A percentile compares a stretch with the other conserved stretches of the same genome.
Conservation (phyloP, 768 basidiomycete genomes). For the Boletus coccyginus region DNA sequence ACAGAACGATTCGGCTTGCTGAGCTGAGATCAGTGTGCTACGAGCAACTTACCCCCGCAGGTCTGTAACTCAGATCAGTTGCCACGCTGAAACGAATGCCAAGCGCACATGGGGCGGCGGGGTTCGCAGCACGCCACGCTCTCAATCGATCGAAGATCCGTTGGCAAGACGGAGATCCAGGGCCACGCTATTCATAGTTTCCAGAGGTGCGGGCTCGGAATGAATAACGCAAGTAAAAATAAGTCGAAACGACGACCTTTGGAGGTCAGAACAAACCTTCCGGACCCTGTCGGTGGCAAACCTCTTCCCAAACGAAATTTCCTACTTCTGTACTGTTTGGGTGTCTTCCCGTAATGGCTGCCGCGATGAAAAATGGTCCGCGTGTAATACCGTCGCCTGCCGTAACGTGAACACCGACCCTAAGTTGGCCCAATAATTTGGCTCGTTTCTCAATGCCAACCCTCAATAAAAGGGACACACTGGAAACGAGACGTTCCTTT, state of each 20-base stretch:
- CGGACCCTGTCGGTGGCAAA: too few species aligned
- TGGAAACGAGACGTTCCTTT: background rate
- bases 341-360: background rate
- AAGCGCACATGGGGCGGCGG: too few species aligned
- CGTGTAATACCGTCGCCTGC: background rate
- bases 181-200: background rate
- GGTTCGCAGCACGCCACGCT: too few species aligned
- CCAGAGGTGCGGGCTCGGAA: background rate
- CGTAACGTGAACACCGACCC: background rate
- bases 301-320: background rate
- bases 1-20: too few species aligned
- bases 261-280: background rate
- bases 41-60: too few species aligned
- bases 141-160: background rate
- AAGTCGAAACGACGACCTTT: background rate
- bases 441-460: too few species aligned
- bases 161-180: background rate
- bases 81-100: too few species aligned
- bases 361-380: background rate
- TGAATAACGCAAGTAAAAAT: background rate
- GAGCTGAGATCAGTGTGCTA: background rate
- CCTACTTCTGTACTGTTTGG: background rate
- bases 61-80: too few species aligned
- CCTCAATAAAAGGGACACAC: conserved; percentile 21
- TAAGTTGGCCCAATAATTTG: too few species aligned